Evolutionary conservation across 2,329 filamentous ascomycete species (phyloP).

Genomic region (Fusarium lyarnte): DNA sequence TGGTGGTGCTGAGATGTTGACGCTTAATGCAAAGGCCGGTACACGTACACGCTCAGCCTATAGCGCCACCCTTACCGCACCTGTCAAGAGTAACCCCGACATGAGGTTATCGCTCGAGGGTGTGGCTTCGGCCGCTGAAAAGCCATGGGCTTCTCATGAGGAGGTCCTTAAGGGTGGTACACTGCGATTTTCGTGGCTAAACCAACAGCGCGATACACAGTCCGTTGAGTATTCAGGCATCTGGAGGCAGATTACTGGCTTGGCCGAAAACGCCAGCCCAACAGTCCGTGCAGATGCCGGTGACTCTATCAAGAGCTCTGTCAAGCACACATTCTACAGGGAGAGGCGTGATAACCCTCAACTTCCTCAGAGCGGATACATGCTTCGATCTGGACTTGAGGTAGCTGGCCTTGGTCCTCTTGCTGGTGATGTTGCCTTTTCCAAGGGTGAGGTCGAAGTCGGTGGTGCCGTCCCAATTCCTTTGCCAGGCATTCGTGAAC

Average conservation of each 20-base stretch:
- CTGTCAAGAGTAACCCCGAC: conserved; percentile 85
- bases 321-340: conserved; percentile 82
- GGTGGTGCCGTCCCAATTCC: conserved; percentile 79
- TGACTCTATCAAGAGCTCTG: conserved; percentile 87
- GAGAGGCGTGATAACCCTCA: conserved; percentile 87
- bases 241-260: conserved; percentile 89
- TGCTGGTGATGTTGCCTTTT: conserved; percentile 91
- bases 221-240: conserved; percentile 81
- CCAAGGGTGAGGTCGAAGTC: conserved; percentile 88
- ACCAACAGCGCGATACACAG: conserved; percentile 72
- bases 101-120: conserved; percentile 81
- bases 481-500: conserved; percentile 72
- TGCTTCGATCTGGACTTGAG: conserved; percentile 80
- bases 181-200: conserved; percentile 80
- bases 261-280: conserved; percentile 79
- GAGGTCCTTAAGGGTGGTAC: conserved; percentile 84
- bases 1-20: conserved; percentile 90
- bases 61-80: conserved; percentile 84
- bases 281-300: conserved; percentile 87
- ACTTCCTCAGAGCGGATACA: conserved; percentile 83
- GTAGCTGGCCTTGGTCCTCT: conserved; percentile 88
- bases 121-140: conserved; percentile 84
- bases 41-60: conserved; percentile 93
- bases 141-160: conserved; percentile 94
- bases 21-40: conserved; percentile 86